Evolutionary conservation across 2,329 filamentous ascomycete species (phyloP).

Genomic region (Arthroderma sp.): DNA sequence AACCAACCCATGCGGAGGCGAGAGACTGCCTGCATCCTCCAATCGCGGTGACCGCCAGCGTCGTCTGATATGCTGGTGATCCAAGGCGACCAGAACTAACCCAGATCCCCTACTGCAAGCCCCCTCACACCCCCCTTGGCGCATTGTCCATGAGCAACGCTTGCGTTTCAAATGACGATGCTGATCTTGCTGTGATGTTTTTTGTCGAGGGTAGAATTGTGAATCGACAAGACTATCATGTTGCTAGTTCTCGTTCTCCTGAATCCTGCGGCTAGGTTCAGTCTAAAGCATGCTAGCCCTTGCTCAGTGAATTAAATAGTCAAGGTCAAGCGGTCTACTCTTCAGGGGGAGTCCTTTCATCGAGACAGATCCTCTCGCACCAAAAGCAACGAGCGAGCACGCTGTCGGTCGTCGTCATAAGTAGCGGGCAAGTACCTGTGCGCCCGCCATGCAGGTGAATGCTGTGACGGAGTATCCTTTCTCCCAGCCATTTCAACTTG

Average conservation of each 20-base stretch:
- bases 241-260: not conserved
- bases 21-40: not conserved
- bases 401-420: not conserved
- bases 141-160: not conserved
- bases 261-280: not conserved
- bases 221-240: not conserved
- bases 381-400: slow-evolving; percentile 2
- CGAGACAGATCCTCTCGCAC: too few species aligned
- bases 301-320: not conserved
- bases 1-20: slow-evolving; percentile 2
- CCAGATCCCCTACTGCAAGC: not conserved
- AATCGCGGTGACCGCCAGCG: not conserved
- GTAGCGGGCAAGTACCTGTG: not conserved
- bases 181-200: not conserved
- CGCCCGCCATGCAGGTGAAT: not conserved
- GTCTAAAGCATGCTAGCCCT: not conserved
- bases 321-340: slow-evolving; percentile 1
- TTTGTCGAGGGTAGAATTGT: not conserved
- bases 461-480: not conserved
- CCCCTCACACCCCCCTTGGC: not conserved
- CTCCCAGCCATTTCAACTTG: not conserved
- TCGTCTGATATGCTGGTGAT: slow-evolving; percentile 1
- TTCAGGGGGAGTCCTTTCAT: too few species aligned
- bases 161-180: slow-evolving; percentile 4
- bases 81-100: not conserved